Evolutionary conservation across 805 yeast genomes (phyloP).

Genomic region (Metschnikowia kunwiensis): DNA sequence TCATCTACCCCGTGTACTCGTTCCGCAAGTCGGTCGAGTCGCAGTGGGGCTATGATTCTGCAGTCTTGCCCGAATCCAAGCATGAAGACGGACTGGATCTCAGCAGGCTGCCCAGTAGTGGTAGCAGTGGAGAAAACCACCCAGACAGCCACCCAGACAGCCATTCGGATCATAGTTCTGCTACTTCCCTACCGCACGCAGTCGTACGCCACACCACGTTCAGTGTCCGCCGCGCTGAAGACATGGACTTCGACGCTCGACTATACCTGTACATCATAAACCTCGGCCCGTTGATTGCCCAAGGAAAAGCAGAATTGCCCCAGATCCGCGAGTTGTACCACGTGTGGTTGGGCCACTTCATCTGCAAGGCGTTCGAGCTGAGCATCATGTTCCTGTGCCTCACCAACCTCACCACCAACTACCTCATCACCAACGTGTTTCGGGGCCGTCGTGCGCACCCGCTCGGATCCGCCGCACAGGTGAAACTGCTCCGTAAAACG

Average conservation of each 20-base stretch:
- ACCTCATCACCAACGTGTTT: constrained; percentile 31
- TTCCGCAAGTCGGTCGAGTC: constrained; percentile 13
- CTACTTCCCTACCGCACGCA: constrained; percentile 12
- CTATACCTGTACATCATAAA: constrained; percentile 4
- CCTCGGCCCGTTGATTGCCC: constrained; percentile 19
- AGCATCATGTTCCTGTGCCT: constrained; percentile 36
- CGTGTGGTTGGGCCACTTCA: constrained; percentile 33
- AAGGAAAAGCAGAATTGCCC: constrained; percentile 27
- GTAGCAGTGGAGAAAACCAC: neutral
- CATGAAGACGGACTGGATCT: neutral
- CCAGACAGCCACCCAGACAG: no score
- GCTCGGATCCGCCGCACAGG: constrained; percentile 11
- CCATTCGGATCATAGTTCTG: neutral
- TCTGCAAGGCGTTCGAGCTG: constrained; percentile 23
- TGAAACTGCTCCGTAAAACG: constrained; percentile 22
- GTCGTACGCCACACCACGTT: constrained; percentile 2
- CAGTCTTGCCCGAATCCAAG: neutral
- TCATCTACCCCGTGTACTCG: constrained; percentile 39
- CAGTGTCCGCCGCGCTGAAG: constrained; percentile 1
- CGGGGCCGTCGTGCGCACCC: constrained; percentile 12
- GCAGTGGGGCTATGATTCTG: constrained; percentile 2
- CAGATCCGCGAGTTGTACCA: constrained; percentile 31
- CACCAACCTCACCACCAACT: constrained; percentile 38
- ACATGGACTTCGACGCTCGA: constrained; percentile 7
- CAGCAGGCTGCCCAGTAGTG: neutral